Evolutionary conservation across 1,139 yeast species (phyloP).

Genomic region (Scheffersomyces segobiensis): DNA sequence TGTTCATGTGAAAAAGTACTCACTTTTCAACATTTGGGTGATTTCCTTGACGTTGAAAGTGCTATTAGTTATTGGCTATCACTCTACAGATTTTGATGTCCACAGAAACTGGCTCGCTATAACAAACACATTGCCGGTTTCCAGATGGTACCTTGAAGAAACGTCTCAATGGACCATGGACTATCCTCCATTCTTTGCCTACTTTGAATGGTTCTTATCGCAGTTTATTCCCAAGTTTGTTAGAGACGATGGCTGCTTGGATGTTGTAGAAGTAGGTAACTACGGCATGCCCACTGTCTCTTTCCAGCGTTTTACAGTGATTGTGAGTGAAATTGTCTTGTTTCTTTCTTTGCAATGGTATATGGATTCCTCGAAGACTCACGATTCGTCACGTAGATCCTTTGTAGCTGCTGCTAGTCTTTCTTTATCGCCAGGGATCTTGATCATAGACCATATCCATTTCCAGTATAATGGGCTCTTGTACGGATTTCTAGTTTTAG

Average conservation of each 20-base stretch:
- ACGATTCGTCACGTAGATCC: slow-evolving; percentile 40
- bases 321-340: slow-evolving; percentile 70
- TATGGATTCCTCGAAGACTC: slow-evolving; percentile 49
- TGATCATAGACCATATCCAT: slow-evolving; percentile 89
- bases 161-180: slow-evolving; percentile 96
- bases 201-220: slow-evolving; percentile 81
- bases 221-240: slow-evolving; percentile 69
- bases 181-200: slow-evolving; percentile 97
- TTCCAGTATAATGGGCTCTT: slow-evolving; percentile 94
- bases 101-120: slow-evolving; percentile 97
- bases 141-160: slow-evolving; percentile 78
- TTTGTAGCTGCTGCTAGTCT: slow-evolving; percentile 83
- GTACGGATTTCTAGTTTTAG: slow-evolving; percentile 77
- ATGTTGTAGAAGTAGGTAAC: slow-evolving; percentile 60
- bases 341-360: slow-evolving; percentile 73
- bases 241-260: slow-evolving; percentile 74
- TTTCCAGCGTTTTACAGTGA: slow-evolving; percentile 82
- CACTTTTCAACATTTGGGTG: slow-evolving; percentile 42
- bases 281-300: slow-evolving; percentile 78
- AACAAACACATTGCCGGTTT: slow-evolving; percentile 73
- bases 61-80: slow-evolving; percentile 48
- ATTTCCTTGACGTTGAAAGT: slow-evolving; percentile 38
- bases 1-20: slow-evolving; percentile 15
- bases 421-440: slow-evolving; percentile 83
- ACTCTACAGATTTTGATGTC: slow-evolving; percentile 94